Base-by-base conservation (phyloP, 2,329 filamentous ascomycete species). In the Escovopsis sp. region DNA sequence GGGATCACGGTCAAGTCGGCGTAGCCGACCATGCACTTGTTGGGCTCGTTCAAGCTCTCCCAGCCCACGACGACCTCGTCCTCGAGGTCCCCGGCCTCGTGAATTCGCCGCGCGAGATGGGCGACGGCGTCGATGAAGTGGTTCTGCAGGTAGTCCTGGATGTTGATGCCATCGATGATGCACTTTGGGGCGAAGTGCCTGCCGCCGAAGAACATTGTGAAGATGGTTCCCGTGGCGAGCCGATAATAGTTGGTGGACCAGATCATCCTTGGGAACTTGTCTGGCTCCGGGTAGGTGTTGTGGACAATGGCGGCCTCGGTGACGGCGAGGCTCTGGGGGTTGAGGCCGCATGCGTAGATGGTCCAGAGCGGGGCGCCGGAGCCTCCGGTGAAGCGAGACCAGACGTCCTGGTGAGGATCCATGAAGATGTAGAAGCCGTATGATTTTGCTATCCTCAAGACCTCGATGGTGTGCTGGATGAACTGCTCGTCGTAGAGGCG, bases 331-430 rank as follows among this genome's bases (percentile, higher is more conserved):
- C 74, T 79, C 58, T 81, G 72, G 0, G 91, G 91, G 56, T 98
- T 85, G 37, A 98, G 67, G 8, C 91, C 91, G 49, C 84, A 88
- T 24, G 93, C 91, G 60, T 96, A 95, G 2, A 98, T 62, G 15
- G 93, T 98, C 91, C 91, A 98, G 76, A 96, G 82, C 1, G 93
- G 91, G 5, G 91, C 91, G 29, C 91, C 91, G 24, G 89, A 96
- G 37, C 91, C 91, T 36, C 91, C 91, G 6, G 84, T 87, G 56
- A 91, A 91, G 42, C 91, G 75, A 30, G 89, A 95, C 91, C 91
- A 98, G 52, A 96, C 89, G 66, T 98, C 91, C 68, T 98, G 91
- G 60, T 98, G 91, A 15, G 93, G 89, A 53, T 98, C 93, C 86
- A 98, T 94, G 58, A 95, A 96, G 39, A 98, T 72, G 55, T 93